A percentile compares a stretch with the other conserved stretches of the same genome.
Evolutionary conservation across 805 yeast genomes (phyloP).

Genomic region (Sungouiella blattae): DNA sequence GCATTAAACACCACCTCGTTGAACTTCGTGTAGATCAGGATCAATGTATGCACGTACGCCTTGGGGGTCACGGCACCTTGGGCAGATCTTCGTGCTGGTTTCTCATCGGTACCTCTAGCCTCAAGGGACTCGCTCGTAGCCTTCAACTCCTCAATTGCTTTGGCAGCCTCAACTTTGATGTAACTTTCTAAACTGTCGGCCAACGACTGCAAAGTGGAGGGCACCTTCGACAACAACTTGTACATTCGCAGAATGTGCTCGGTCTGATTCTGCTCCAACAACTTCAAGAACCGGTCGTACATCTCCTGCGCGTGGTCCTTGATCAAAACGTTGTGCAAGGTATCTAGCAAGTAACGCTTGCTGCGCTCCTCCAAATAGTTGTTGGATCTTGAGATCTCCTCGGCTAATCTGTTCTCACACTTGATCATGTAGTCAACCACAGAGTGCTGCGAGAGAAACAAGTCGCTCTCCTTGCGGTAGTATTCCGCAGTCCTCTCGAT

Average conservation of each 20-base stretch:
- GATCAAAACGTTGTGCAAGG: conserved; percentile 73
- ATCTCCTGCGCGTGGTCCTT: conserved; percentile 72
- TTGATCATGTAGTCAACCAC: conserved; percentile 88
- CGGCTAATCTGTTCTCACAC: conserved; percentile 77
- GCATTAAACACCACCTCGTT: conserved; percentile 60
- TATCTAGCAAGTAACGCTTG: conserved; percentile 68
- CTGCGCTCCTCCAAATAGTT: conserved; percentile 84
- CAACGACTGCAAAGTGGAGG: conserved; percentile 72
- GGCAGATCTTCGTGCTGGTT: conserved; percentile 15
- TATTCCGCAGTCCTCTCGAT: conserved; percentile 65
- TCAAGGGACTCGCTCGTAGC: conserved; percentile 28
- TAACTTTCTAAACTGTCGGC: conserved; percentile 70
- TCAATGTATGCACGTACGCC: conserved; percentile 71
- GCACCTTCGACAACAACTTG: conserved; percentile 70
- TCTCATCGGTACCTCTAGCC: conserved; percentile 14
- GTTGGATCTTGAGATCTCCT: conserved; percentile 76
- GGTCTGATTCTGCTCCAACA: conserved; percentile 68
- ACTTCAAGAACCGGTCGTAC: conserved; percentile 70
- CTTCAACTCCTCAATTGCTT: conserved; percentile 53
- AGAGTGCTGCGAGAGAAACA: conserved; percentile 66
- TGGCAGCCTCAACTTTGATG: conserved; percentile 50
- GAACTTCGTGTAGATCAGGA: conserved; percentile 67
- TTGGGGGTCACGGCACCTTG: conserved; percentile 60
- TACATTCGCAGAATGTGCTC: conserved; percentile 79
- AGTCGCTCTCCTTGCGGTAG: conserved; percentile 64